Evolutionary conservation across 2,329 filamentous ascomycete genomes (phyloP).

Genomic region (Talaromyces sp.): DNA sequence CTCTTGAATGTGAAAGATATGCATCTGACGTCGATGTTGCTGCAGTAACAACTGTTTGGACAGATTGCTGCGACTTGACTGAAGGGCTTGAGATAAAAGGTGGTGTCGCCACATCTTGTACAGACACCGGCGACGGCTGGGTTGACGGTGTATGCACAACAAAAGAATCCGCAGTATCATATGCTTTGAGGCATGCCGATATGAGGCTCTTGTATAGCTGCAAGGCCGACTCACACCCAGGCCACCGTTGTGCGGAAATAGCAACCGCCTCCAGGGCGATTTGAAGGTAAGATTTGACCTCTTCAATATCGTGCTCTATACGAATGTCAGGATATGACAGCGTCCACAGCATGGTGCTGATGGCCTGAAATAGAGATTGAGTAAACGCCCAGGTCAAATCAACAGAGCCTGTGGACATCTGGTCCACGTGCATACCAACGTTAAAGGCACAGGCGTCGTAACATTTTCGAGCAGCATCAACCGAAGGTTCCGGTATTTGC

Average conservation of each 20-base stretch:
- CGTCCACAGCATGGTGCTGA: slow-evolving; percentile 90
- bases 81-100: slow-evolving; percentile 42
- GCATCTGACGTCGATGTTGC: slow-evolving; percentile 29
- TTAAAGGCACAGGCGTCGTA: slow-evolving; percentile 80
- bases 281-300: slow-evolving; percentile 71
- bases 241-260: slow-evolving; percentile 83
- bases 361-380: slow-evolving; percentile 80
- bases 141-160: slow-evolving; percentile 48
- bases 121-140: slow-evolving; percentile 40
- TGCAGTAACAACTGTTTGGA: slow-evolving; percentile 28
- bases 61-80: slow-evolving; percentile 33
- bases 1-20: slow-evolving; percentile 33
- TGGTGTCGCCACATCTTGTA: slow-evolving; percentile 38
- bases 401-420: slow-evolving; percentile 70
- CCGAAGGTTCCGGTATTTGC: slow-evolving; percentile 80
- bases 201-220: slow-evolving; percentile 85
- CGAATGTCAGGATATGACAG: slow-evolving; percentile 84
- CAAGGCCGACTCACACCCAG: slow-evolving; percentile 78
- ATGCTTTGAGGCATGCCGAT: slow-evolving; percentile 81
- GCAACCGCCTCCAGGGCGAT: slow-evolving; percentile 74
- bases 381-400: slow-evolving; percentile 95
- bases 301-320: slow-evolving; percentile 65
- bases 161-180: slow-evolving; percentile 60
- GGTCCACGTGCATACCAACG: slow-evolving; percentile 73
- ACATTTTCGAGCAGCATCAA: slow-evolving; percentile 73